Evolutionary conservation across 176 grass and related monocot species (phyloP), one percentile per base, ranked within the genome.

Genomic region (Oryza glumipatula): DNA sequence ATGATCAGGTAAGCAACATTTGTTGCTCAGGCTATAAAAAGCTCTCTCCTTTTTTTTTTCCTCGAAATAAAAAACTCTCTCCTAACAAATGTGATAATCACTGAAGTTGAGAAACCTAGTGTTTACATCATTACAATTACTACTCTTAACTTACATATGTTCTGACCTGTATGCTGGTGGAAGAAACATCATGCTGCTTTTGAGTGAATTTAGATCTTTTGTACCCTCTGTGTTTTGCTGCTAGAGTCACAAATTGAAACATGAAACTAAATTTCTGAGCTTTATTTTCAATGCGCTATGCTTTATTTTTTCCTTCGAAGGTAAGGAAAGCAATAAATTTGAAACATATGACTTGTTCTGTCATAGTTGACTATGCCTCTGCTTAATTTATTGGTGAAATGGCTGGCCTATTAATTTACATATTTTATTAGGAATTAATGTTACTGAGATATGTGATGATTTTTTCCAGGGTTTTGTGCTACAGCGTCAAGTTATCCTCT

Each of bases 381-480:
- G 79, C n/a, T 81, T 65, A 52, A 54, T 72, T 86, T 75, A 33
- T 72, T 67, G 36, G 77, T 35, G 17, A 45, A 76, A 11, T 74
- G 33, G 48, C n/a, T 80, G 9, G 67, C 22, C 6, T 87, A 43
- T 67, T 21, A 47, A 65, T n/a, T 58, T 66, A 17, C 67, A 23
- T 80, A 10, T 71, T 28, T 28, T n/a, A 12, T 70, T 61, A 70
- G 15, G 66, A 52, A 26, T 70, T 72, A 61, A 49, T 73, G 41
- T 76, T 35, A 16, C 65, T 87, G 78, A 91, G 74, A 76, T 60
- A 22, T 22, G 7, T 81, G 36, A 36, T 80, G 48, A 76, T 66
- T 75, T 68, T 87, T 73, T 95, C 35, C 94, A 99, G 94, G 90
- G 84, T 88, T 99, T 99, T 89, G 94, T 99, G 54, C 92, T 99